phyloP scores from a whole-genome alignment of 495 filamentous ascomycete species.

The Lophium mytilinum region DNA sequence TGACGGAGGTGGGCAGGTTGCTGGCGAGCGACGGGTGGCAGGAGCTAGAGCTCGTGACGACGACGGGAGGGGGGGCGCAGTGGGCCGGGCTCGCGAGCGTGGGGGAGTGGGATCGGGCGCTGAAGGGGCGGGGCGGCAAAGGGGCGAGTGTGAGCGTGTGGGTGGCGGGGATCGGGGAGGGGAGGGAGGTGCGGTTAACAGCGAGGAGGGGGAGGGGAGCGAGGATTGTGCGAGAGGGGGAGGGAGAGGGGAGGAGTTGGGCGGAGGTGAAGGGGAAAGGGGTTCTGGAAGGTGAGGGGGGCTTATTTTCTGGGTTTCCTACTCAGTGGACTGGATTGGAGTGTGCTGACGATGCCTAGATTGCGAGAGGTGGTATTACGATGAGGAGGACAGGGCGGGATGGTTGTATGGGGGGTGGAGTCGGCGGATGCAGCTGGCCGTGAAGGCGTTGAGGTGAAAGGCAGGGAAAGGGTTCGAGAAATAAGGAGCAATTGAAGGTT shows the following conservation, averaged over 20 bases:
- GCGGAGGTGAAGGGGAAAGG: conserved; percentile 14
- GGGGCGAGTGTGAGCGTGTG: conserved; percentile 19
- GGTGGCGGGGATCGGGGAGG: not conserved
- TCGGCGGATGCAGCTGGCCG: conserved; percentile 10
- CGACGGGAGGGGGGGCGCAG: conserved; percentile 6
- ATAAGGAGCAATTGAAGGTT: too few species aligned
- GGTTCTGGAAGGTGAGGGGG: not conserved
- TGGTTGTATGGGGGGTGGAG: conserved; percentile 24
- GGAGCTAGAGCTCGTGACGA: conserved; percentile 8
- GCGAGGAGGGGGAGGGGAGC: conserved; percentile 1
- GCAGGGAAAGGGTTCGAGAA: too few species aligned
- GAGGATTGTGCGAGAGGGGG: not conserved
- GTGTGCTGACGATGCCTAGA: not conserved
- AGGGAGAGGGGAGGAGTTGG: conserved; percentile 8
- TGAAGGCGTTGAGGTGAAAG: not conserved
- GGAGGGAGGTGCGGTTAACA: not conserved
- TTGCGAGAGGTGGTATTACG: conserved; percentile 20
- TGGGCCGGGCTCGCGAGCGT: conserved; percentile 9
- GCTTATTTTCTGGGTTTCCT: not conserved
- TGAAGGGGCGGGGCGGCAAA: conserved; percentile 13
- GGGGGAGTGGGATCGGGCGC: conserved; percentile 12
- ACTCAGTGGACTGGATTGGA: not conserved
- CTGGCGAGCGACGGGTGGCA: conserved; percentile 23
- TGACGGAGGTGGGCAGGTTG: conserved; percentile 12
- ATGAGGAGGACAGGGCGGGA: conserved; percentile 14